A percentile compares a stretch with the other conserved stretches of the same genome.
Conservation (phyloP, 1,139 yeast genomes). For the Magnusiomyces sp. region DNA sequence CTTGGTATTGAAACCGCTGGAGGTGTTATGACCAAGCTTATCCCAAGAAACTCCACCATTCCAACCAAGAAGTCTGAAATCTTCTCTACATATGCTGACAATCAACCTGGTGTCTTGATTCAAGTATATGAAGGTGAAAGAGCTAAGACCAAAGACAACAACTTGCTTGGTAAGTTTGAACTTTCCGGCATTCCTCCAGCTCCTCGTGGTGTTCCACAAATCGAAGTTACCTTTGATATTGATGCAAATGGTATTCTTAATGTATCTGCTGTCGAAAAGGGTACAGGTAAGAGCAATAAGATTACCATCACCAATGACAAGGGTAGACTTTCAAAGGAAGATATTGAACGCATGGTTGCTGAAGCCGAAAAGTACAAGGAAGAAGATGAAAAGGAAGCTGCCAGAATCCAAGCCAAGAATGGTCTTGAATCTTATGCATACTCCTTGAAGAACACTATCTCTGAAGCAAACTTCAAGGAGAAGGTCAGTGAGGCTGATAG, state of each 20-base stretch:
- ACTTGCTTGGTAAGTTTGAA: conserved; percentile 88
- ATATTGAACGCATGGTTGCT: conserved; percentile 87
- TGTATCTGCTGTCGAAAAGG: conserved; percentile 92
- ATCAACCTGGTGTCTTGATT: conserved; percentile 90
- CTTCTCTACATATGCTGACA: conserved; percentile 87
- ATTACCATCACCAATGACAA: conserved; percentile 85
- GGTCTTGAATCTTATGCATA: conserved; percentile 88
- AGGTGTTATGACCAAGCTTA: conserved; percentile 88
- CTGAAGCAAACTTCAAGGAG: conserved; percentile 73
- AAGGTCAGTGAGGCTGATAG: conserved; percentile 76
- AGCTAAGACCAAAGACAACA: conserved; percentile 87
- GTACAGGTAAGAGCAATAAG: conserved; percentile 72
- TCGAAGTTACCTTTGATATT: conserved; percentile 85
- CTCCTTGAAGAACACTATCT: conserved; percentile 75
- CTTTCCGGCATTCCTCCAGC: conserved; percentile 91
- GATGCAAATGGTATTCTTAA: conserved; percentile 91
- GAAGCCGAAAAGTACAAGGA: conserved; percentile 83
- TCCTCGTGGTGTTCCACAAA: conserved; percentile 94
- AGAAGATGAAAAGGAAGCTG: conserved; percentile 75
- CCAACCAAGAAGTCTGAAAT: conserved; percentile 90
- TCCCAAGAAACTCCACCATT: conserved; percentile 84
- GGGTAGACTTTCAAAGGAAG: conserved; percentile 93
- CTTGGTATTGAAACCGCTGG: conserved; percentile 93
- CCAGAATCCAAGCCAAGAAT: conserved; percentile 72
- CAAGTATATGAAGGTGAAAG: conserved; percentile 94